Evolutionary conservation across 208 protist genomes (phyloP).

Genomic region (Leishmania tarentolae): DNA sequence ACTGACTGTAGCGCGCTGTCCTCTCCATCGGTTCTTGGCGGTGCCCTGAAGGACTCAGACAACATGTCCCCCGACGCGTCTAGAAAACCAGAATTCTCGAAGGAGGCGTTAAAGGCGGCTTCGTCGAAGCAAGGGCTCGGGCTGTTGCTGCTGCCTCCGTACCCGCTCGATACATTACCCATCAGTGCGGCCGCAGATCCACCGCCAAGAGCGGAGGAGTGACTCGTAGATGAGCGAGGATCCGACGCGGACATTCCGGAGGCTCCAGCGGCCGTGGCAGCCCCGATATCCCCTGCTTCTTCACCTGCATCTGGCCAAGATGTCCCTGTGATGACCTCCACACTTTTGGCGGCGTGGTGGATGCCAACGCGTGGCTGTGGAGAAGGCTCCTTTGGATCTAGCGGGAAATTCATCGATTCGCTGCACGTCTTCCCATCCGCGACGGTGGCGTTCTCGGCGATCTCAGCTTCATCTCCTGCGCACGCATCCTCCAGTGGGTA

Average conservation of each 20-base stretch:
- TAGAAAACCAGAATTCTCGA: slow-evolving; percentile 28
- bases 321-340: not conserved
- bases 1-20: slow-evolving; percentile 52
- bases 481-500: slow-evolving; percentile 62
- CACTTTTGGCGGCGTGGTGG: not conserved
- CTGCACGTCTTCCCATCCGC: slow-evolving; percentile 6
- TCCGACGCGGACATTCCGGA: not conserved
- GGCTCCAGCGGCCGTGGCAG: not conserved
- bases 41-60: slow-evolving; percentile 33
- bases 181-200: not conserved
- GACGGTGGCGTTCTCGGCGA: slow-evolving; percentile 15
- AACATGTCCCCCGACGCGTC: slow-evolving; percentile 28
- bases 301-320: not conserved
- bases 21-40: slow-evolving; percentile 22
- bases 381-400: slow-evolving; percentile 38
- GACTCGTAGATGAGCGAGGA: not conserved
- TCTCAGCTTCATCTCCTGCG: slow-evolving; percentile 21
- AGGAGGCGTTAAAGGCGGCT: slow-evolving; percentile 42
- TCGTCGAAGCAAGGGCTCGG: slow-evolving; percentile 48
- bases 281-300: not conserved
- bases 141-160: slow-evolving; percentile 33
- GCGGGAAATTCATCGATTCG: slow-evolving; percentile 9
- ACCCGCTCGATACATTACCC: slow-evolving; percentile 6
- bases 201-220: not conserved
- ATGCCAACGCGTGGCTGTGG: slow-evolving; percentile 40